Base-by-base conservation (phyloP, 1,284 basidiomycete species). In the Heterobasidion irregulare region DNA sequence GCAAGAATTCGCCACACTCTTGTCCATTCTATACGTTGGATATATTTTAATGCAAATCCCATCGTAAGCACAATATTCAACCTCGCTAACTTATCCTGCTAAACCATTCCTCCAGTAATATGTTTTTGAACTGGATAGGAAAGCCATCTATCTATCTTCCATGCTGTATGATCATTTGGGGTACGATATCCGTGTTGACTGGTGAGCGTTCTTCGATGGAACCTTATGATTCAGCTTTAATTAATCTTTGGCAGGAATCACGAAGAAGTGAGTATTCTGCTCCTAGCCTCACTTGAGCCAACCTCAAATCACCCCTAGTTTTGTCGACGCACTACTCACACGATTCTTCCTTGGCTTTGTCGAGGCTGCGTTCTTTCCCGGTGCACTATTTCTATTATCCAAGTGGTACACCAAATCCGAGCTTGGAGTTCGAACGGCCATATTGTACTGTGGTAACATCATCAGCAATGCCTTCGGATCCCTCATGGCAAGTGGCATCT, bases 381-480 rank as follows among this genome's bases (percentile, higher is more conserved):
- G 85, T 32, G 66, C 69, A 2, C 65, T 75, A 18, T 82, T 80
- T 68, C 70, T 86, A 26, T 70, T 88, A 15, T 86, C 86, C 0
- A 89, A 84, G 69, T 83, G 85, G 85, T 88, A 82, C 67, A 86
- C 79, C 50, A 72, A 76, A 13, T 75, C 72, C 45, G 87, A 89
- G 62, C 72, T 89, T 33, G 86, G 84, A 45, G 68, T 84, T 51
- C 76, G 91, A 55, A 90, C 83, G 38, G 83, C 89, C 8, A 72
- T 89, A 52, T 76, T 94, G 13, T 84, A 80, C 58, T 84, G 80
- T 60, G 88, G 88, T 5, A 83, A 76, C 64, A 72, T 92, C 53
- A 82, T 91, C 60, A 86, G 83, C 57, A 93, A 91, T 70, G 90
- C 89, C 1, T 92, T 92, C 64, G 89, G 89, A n/a, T 76, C 87